Evolutionary conservation across 129 eudicot genomes (phyloP).

Genomic region (Escallonia herrerae): DNA sequence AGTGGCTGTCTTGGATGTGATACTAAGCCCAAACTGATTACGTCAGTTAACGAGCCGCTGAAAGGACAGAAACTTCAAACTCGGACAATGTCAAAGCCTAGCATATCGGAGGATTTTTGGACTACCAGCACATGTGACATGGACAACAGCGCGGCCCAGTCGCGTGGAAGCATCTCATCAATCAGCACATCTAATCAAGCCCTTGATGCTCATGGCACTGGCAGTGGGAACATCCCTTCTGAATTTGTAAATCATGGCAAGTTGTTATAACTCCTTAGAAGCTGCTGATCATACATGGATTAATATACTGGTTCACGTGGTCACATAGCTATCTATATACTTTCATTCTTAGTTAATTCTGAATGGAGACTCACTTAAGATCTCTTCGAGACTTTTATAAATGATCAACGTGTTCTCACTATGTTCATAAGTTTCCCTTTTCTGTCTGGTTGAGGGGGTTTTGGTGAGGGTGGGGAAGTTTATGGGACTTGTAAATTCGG

Average conservation of each 20-base stretch:
- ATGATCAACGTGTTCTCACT: no score
- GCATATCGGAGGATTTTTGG: conserved; percentile 35
- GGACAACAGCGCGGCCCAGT: conserved; percentile 45
- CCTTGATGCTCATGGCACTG: conserved; percentile 40
- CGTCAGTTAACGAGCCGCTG: conserved; percentile 23
- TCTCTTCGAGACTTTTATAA: no score
- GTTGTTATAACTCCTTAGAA: conserved; percentile 2
- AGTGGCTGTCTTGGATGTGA: conserved; percentile 84
- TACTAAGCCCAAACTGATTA: conserved; percentile 39
- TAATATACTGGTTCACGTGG: neutral
- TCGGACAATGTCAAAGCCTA: conserved; percentile 12
- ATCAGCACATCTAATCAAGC: conserved; percentile 26
- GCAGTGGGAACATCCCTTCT: conserved; percentile 31
- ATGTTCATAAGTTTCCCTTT: no score
- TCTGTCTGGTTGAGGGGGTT: no score
- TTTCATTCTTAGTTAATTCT: no score
- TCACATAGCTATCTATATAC: no score
- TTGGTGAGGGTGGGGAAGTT: no score
- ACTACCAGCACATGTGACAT: conserved; percentile 47
- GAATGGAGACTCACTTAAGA: no score
- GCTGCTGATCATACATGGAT: neutral
- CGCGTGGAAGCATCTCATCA: conserved; percentile 50
- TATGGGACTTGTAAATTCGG: no score
- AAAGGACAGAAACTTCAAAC: conserved; percentile 22
- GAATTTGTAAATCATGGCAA: conserved; percentile 76